A percentile compares a stretch with the other conserved stretches of the same genome.
phyloP scores from a whole-genome alignment of 2,329 filamentous ascomycete species.

The Didymella lethalis region DNA sequence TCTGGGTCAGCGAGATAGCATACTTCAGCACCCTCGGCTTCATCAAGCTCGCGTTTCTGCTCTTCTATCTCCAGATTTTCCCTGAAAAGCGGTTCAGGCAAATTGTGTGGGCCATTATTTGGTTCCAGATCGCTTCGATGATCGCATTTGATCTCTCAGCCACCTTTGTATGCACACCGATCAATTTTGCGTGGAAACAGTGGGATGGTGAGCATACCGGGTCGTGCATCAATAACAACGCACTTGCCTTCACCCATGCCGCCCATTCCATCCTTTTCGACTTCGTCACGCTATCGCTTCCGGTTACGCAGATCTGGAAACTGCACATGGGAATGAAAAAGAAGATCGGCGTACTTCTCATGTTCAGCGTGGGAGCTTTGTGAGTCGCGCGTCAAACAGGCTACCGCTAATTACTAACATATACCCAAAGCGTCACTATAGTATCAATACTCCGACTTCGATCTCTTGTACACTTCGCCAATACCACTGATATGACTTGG shows the following conservation, averaged over 20 bases:
- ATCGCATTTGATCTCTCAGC: slow-evolving; percentile 29
- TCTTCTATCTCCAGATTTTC: slow-evolving; percentile 40
- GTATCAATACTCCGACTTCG: slow-evolving; percentile 54
- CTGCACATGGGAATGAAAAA: slow-evolving; percentile 44
- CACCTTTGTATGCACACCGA: slow-evolving; percentile 41
- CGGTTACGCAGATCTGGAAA: slow-evolving; percentile 41
- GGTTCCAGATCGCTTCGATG: slow-evolving; percentile 30
- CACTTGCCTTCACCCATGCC: slow-evolving; percentile 41
- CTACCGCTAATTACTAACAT: background rate
- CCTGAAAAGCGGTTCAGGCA: slow-evolving; percentile 28
- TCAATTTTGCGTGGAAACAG: slow-evolving; percentile 41
- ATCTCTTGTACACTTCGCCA: slow-evolving; percentile 53
- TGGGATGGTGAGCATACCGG: slow-evolving; percentile 41
- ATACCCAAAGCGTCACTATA: slow-evolving; percentile 51
- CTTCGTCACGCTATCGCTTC: slow-evolving; percentile 38
- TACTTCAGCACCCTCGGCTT: slow-evolving; percentile 39
- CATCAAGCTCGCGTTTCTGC: slow-evolving; percentile 37
- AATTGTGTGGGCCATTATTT: slow-evolving; percentile 22
- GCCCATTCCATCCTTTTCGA: slow-evolving; percentile 42
- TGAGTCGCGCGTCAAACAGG: slow-evolving; percentile 17
- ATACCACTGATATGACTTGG: slow-evolving; percentile 49
- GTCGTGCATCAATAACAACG: slow-evolving; percentile 45
- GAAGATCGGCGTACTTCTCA: slow-evolving; percentile 47
- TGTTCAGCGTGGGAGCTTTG: slow-evolving; percentile 51
- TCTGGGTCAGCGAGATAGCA: slow-evolving; percentile 43